A percentile compares a stretch with the other conserved stretches of the same genome.
Evolutionary conservation across 352 stramenopile genomes (phyloP).

Genomic region (Phytophthora chlamydospora): DNA sequence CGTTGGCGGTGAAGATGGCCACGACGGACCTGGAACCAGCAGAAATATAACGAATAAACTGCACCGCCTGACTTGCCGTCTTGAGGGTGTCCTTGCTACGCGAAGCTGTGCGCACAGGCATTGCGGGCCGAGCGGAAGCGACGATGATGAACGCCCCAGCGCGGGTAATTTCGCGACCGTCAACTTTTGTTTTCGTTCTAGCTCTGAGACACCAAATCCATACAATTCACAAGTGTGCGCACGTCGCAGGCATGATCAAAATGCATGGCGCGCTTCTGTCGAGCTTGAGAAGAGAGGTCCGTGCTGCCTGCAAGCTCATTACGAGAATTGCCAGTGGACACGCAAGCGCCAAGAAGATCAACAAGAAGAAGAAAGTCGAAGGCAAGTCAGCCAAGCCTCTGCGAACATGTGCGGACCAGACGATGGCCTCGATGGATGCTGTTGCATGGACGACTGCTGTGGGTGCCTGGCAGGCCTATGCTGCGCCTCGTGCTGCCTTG

Average conservation of each 20-base stretch:
- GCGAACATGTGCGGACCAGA: slow-evolving; percentile 30
- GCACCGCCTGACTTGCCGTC: slow-evolving; percentile 3
- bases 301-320: slow-evolving; percentile 13
- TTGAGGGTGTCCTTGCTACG: background rate
- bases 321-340: slow-evolving; percentile 10
- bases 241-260: slow-evolving; percentile 22
- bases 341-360: slow-evolving; percentile 5
- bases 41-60: slow-evolving; percentile 29
- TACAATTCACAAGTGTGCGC: slow-evolving; percentile 24
- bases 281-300: background rate
- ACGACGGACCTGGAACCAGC: slow-evolving; percentile 5
- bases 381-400: slow-evolving; percentile 1
- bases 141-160: too few relatives aligned
- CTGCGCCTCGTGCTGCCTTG: slow-evolving; percentile 36
- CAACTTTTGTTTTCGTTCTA: slow-evolving; percentile 19
- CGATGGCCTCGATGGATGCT: slow-evolving; percentile 18
- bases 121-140: background rate
- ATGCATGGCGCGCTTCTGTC: slow-evolving; percentile 11
- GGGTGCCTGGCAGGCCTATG: slow-evolving; percentile 30
- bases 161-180: slow-evolving; percentile 14
- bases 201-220: slow-evolving; percentile 17
- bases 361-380: slow-evolving; percentile 12
- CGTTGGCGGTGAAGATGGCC: slow-evolving; percentile 1
- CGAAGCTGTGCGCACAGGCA: slow-evolving; percentile 1
- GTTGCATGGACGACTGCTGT: slow-evolving; percentile 32